Evolutionary conservation across 768 basidiomycete species (phyloP).

Genomic region (Amanita subjunquillea): DNA sequence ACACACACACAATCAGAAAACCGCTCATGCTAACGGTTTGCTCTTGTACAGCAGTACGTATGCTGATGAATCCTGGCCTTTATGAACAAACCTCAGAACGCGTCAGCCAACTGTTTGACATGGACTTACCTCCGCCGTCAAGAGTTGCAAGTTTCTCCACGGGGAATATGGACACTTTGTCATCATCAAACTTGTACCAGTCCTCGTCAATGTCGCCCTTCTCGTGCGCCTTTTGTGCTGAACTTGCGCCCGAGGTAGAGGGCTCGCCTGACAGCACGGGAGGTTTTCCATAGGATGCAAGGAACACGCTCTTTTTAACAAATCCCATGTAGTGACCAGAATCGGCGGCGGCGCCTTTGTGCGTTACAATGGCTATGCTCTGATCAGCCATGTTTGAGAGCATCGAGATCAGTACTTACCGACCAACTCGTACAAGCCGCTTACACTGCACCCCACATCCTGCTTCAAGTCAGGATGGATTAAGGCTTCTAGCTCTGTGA

Average conservation of each 20-base stretch:
- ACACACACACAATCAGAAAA: background rate
- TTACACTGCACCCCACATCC: conserved; percentile 67
- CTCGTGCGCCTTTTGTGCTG: conserved; percentile 14
- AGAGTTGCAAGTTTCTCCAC: conserved; percentile 75
- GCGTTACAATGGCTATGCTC: conserved; percentile 79
- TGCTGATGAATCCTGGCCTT: conserved; percentile 68
- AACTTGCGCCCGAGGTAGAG: conserved; percentile 11
- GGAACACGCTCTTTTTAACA: conserved; percentile 70
- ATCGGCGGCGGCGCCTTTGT: conserved; percentile 94
- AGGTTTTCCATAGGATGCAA: conserved; percentile 23
- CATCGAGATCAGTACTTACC: conserved; percentile 39
- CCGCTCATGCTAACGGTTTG: conserved; percentile 24
- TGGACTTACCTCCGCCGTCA: conserved; percentile 66
- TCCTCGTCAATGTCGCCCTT: conserved; percentile 62
- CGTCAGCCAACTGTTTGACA: background rate
- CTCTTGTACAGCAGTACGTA: conserved; percentile 84
- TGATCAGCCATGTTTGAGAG: conserved; percentile 3
- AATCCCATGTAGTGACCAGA: conserved; percentile 94
- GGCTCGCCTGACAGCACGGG: conserved; percentile 10
- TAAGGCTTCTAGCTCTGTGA: conserved; percentile 50
- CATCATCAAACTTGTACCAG: conserved; percentile 97
- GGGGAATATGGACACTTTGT: conserved; percentile 82
- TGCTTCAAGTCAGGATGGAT: conserved; percentile 50
- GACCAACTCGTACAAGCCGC: conserved; percentile 84
- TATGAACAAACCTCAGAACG: background rate